Evolutionary conservation across 257 asterid species (phyloP).

Genomic region (Verbena officinalis): DNA sequence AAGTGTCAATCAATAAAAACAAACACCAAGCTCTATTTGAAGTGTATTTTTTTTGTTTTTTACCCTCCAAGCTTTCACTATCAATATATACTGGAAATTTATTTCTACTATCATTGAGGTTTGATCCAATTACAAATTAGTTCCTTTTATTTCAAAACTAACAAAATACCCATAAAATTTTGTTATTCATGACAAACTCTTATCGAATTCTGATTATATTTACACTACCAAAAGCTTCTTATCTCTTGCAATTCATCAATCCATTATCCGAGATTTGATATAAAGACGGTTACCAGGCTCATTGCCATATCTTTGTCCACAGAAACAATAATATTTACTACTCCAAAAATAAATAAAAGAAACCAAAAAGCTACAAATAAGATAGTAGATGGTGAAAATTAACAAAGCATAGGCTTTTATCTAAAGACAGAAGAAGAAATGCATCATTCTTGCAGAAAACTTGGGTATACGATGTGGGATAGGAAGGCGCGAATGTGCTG

Average conservation of each 20-base stretch:
- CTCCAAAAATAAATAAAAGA: not conserved
- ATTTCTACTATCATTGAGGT: no score
- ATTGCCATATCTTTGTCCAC: no score
- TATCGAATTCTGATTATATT: no score
- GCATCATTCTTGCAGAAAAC: slow-evolving; percentile 58
- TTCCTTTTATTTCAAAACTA: no score
- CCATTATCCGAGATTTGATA: no score
- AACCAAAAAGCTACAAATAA: no score
- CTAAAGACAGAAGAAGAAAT: slow-evolving; percentile 66
- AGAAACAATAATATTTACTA: not conserved
- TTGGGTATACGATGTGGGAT: slow-evolving; percentile 57
- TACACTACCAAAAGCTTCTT: no score
- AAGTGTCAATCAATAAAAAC: slow-evolving; percentile 27
- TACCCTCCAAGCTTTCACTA: not conserved
- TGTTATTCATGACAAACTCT: no score
- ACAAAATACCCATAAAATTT: no score
- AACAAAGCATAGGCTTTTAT: not conserved
- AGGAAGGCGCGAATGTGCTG: slow-evolving; percentile 67
- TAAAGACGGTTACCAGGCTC: no score
- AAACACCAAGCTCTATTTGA: not conserved
- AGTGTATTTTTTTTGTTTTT: not conserved
- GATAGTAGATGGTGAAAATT: not conserved
- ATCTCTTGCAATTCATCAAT: no score
- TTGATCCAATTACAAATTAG: no score
- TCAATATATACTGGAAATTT: not conserved